Conservation (phyloP, 495 filamentous ascomycete genomes). For the Penicillium coprophilum region DNA sequence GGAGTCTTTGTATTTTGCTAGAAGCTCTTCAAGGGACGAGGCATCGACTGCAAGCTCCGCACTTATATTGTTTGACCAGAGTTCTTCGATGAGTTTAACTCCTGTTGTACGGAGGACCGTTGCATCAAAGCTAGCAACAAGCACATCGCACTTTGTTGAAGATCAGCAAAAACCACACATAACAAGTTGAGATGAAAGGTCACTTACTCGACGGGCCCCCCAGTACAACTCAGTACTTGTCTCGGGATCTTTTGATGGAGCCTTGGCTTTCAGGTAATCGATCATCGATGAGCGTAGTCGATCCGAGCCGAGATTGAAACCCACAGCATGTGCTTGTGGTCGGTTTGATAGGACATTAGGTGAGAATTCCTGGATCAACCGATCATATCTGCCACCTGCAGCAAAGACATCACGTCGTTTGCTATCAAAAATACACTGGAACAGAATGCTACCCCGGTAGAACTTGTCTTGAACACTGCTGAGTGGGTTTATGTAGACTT, state of each 20-base stretch:
- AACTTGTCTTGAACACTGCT: conserved; percentile 91
- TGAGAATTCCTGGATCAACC: conserved; percentile 61
- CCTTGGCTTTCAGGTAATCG: conserved; percentile 63
- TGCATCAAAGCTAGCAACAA: conserved; percentile 83
- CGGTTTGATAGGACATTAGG: conserved; percentile 41
- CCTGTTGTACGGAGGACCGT: conserved; percentile 70
- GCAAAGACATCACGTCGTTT: conserved; percentile 86
- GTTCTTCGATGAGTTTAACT: conserved; percentile 69
- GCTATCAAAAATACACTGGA: conserved; percentile 86
- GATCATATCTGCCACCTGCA: conserved; percentile 90
- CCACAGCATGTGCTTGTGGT: conserved; percentile 69
- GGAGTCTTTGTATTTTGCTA: conserved; percentile 65
- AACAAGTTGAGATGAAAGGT: not conserved
- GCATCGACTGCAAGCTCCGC: conserved; percentile 85
- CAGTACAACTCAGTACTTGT: conserved; percentile 53
- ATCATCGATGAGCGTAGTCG: conserved; percentile 66
- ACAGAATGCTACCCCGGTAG: conserved; percentile 83
- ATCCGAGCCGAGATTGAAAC: conserved; percentile 90
- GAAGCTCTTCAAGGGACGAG: conserved; percentile 70
- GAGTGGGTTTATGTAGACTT: conserved; percentile 81
- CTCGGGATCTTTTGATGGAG: conserved; percentile 64
- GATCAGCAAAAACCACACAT: not conserved
- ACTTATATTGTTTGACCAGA: conserved; percentile 82
- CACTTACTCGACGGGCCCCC: conserved; percentile 60
- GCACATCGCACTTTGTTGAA: conserved; percentile 70